These are phyloP conservation scores for Kurtzmaniella natalensis DNA, from an alignment of 1,139 yeast species.

Conservation along the genomic window DNA sequence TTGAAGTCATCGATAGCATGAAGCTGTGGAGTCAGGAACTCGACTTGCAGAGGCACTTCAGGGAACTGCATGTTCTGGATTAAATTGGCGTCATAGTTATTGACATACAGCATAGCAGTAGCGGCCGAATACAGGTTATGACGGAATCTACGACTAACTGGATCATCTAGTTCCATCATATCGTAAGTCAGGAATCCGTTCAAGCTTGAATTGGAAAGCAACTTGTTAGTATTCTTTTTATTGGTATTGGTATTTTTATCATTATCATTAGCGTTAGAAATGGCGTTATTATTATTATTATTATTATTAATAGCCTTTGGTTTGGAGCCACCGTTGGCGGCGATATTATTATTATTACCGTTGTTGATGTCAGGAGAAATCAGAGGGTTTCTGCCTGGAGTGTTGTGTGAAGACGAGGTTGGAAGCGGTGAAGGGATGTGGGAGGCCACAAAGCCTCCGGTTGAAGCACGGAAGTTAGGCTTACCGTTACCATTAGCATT, in stretches of 20 bases:
- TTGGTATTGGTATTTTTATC: not conserved
- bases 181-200: too few species aligned
- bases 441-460: conserved; percentile 2
- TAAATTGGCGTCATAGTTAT: conserved; percentile 38
- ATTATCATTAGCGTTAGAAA: too few species aligned
- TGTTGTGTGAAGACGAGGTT: conserved; percentile 19
- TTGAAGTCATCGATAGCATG: conserved; percentile 23
- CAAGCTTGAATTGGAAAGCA: too few species aligned
- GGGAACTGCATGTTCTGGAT: conserved; percentile 23
- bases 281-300: not conserved
- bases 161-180: too few species aligned
- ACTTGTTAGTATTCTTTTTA: too few species aligned
- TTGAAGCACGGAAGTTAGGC: not conserved
- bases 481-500: not conserved
- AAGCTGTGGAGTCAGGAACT: conserved; percentile 76
- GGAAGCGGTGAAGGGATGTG: conserved; percentile 22
- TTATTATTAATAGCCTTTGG: not conserved
- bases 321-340: not conserved
- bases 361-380: conserved; percentile 1
- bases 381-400: conserved; percentile 13
- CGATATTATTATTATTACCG: not conserved
- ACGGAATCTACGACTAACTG: conserved; percentile 31
- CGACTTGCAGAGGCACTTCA: conserved; percentile 61
- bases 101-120: conserved; percentile 65
- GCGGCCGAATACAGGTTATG: conserved; percentile 85